Evolutionary conservation across 768 basidiomycete species (phyloP), one percentile per base, ranked within the genome.

Genomic region (Hygrocybe coccinea): DNA sequence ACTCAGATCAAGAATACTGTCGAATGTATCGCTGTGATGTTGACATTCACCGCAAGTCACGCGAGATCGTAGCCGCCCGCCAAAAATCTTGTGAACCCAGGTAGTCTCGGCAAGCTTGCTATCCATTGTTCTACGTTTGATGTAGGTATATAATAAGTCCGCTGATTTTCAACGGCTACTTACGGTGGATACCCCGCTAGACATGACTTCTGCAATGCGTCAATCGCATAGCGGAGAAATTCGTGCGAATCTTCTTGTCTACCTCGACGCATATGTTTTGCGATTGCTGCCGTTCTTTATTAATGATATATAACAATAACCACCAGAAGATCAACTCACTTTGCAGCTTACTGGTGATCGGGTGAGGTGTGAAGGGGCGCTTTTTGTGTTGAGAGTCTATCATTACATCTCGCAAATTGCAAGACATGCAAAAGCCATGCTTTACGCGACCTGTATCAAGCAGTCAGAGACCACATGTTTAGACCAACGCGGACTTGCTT

Each of bases 181-280:
- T 62, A 92, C 91, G 83, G 79, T 59, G 86, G 76, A 52, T 81
- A 69, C 15, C 86, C 89, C 46, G 81, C 80, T 55, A 95, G 74
- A 66, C 87, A 90, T 6, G 88, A 81, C 64, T 85, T 89, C 70
- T 98, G 97, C 51, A 98, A 71, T 24, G 86, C 88, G 64, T 99
- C 97, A 29, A 97, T 85, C 17, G 87, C 85, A 69, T 95, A 97
- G 33, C 97, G 86, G 48, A 99, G 83, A 66, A 98, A 98, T 70
- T 99, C 97, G 67, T 99, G 97, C 8, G 97, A 86, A 68, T 99
- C 97, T 67, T 99, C 97, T 69, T 99, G 97, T 62, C 92, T 76
- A n/a, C 91, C 93, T 70, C 74, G 81, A 39, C 86, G 83, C 83
- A 97, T 85, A 63, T 91, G 86, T 68, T 93, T 94, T 14, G 94